Percentiles rank a stretch among this genome's conserved stretches.
Evolutionary conservation across 805 yeast species (phyloP).

Genomic region (Ogataea methylovora): DNA sequence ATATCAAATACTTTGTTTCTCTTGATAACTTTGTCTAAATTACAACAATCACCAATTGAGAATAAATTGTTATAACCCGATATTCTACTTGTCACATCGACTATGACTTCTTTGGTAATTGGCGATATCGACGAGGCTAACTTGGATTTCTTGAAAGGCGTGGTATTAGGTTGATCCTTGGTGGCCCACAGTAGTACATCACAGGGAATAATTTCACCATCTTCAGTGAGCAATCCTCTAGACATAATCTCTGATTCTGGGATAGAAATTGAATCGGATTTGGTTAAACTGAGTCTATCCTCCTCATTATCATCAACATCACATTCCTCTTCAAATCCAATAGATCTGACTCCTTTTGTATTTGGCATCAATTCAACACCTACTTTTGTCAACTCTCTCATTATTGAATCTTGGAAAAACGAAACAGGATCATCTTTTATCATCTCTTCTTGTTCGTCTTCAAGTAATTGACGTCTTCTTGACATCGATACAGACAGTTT

Average conservation of each 20-base stretch:
- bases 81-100: conserved; percentile 1
- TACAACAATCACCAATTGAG: conserved; percentile 6
- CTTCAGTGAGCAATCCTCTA: conserved; percentile 2
- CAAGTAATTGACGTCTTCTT: background rate
- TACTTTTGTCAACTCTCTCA: background rate
- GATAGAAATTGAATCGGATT: background rate
- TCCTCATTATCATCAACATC: background rate
- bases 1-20: conserved; percentile 3
- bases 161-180: conserved; percentile 3
- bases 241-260: background rate
- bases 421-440: background rate
- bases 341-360: background rate
- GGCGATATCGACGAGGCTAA: conserved; percentile 3
- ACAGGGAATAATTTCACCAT: conserved; percentile 2
- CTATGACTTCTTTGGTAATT: conserved; percentile 3
- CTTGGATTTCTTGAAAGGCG: conserved; percentile 2
- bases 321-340: conserved; percentile 1
- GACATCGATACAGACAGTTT: background rate
- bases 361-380: conserved; percentile 3
- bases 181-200: conserved; percentile 7
- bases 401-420: background rate
- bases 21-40: conserved; percentile 3
- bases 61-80: conserved; percentile 1
- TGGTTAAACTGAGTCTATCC: background rate
- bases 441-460: background rate